These are phyloP conservation scores for Penicillium manginii DNA, from an alignment of 495 filamentous ascomycete species.

Conservation along the genomic window DNA sequence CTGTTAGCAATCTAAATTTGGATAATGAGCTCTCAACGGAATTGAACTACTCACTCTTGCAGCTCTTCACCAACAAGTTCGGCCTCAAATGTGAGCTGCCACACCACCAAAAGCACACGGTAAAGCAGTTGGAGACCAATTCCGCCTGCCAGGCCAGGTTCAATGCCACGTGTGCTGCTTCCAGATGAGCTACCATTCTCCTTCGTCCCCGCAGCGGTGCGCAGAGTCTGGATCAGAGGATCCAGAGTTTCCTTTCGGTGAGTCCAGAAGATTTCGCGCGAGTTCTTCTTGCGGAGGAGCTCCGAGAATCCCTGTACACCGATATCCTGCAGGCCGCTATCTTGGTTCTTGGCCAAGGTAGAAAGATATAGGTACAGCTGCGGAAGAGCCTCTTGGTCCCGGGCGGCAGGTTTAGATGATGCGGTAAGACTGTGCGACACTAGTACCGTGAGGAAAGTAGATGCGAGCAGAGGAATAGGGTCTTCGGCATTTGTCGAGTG, in stretches of 20 bases:
- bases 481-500: slow-evolving; percentile 82
- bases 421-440: slow-evolving; percentile 69
- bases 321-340: slow-evolving; percentile 91
- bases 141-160: slow-evolving; percentile 72
- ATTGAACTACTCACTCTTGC: slow-evolving; percentile 65
- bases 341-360: slow-evolving; percentile 74
- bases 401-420: slow-evolving; percentile 54
- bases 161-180: slow-evolving; percentile 64
- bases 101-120: slow-evolving; percentile 87
- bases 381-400: slow-evolving; percentile 80
- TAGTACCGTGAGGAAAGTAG: slow-evolving; percentile 81
- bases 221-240: slow-evolving; percentile 82
- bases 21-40: too few relatives aligned
- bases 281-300: slow-evolving; percentile 72
- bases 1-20: slow-evolving; percentile 8
- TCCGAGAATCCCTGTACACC: slow-evolving; percentile 90
- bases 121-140: slow-evolving; percentile 94
- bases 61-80: slow-evolving; percentile 80
- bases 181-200: slow-evolving; percentile 70
- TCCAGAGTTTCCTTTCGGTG: slow-evolving; percentile 80
- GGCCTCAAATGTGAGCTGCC: slow-evolving; percentile 95
- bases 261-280: slow-evolving; percentile 87
- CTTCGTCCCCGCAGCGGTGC: slow-evolving; percentile 73
- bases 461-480: slow-evolving; percentile 84
- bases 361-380: slow-evolving; percentile 85